Conservation (phyloP, 805 yeast genomes). For the Citeromyces matritensis region DNA sequence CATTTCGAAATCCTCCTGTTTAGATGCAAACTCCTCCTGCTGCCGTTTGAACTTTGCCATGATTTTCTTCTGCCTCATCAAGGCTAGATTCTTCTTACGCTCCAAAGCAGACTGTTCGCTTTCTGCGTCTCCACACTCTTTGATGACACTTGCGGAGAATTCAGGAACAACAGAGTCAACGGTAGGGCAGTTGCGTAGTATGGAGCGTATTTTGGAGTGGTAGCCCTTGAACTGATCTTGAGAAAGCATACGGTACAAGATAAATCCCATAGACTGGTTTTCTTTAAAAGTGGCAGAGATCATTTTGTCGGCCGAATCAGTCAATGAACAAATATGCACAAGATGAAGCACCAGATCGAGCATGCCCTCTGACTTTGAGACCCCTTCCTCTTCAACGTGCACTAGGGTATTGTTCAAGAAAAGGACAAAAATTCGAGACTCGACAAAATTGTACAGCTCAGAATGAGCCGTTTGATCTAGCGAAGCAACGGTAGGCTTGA, state of each 20-base stretch:
- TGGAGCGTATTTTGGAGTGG: constrained; percentile 43
- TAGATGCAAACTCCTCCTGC: constrained; percentile 54
- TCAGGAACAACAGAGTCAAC: background rate
- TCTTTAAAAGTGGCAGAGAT: background rate
- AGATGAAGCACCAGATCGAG: constrained; percentile 49
- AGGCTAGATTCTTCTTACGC: constrained; percentile 53
- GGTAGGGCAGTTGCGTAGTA: constrained; percentile 17
- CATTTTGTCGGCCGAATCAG: constrained; percentile 12
- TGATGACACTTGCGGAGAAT: constrained; percentile 8
- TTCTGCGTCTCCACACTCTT: constrained; percentile 3
- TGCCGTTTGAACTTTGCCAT: constrained; percentile 71
- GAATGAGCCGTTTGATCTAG: constrained; percentile 23
- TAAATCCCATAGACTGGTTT: background rate
- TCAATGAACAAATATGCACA: constrained; percentile 44
- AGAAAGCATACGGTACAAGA: constrained; percentile 23
- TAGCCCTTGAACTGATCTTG: constrained; percentile 22
- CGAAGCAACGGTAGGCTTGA: constrained; percentile 35
- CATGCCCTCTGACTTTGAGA: constrained; percentile 36
- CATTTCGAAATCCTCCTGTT: constrained; percentile 24
- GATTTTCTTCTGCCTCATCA: constrained; percentile 51
- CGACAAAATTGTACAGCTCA: constrained; percentile 32
- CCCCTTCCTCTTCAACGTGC: constrained; percentile 18
- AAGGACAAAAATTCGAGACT: constrained; percentile 33
- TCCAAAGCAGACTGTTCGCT: constrained; percentile 26
- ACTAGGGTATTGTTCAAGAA: constrained; percentile 35